Evolutionary conservation across 768 basidiomycete species (phyloP).

Genomic region (Mycena crocata): DNA sequence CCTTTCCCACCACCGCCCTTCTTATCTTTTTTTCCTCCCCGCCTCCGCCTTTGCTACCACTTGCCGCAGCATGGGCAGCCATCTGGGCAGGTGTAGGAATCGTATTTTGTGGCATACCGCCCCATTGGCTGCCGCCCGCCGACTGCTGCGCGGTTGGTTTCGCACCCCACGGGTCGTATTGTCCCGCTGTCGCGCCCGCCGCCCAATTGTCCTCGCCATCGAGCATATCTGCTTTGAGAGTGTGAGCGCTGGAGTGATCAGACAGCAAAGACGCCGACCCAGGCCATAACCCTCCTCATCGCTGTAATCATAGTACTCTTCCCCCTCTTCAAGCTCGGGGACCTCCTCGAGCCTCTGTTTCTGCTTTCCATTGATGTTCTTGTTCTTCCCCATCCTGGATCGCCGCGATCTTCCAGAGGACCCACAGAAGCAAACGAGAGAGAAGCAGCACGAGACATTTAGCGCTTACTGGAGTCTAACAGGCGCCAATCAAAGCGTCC

Average conservation of each 20-base stretch:
- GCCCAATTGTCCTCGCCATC: slow-evolving; percentile 21
- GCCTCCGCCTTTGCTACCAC: slow-evolving; percentile 6
- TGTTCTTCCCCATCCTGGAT: slow-evolving; percentile 32
- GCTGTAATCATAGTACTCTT: slow-evolving; percentile 31
- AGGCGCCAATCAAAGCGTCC: not conserved
- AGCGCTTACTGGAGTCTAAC: not conserved
- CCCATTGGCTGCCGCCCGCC: slow-evolving; percentile 8
- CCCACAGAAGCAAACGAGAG: slow-evolving; percentile 4
- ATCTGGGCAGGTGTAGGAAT: slow-evolving; percentile 32
- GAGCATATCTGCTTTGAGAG: slow-evolving; percentile 26
- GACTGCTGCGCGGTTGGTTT: slow-evolving; percentile 12
- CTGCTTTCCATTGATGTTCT: slow-evolving; percentile 34
- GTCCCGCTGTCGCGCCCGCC: slow-evolving; percentile 12
- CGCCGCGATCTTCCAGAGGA: slow-evolving; percentile 19
- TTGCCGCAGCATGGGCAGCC: slow-evolving; percentile 20
- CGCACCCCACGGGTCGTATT: slow-evolving; percentile 23
- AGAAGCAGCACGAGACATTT: slow-evolving; percentile 17
- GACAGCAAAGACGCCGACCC: slow-evolving; percentile 15
- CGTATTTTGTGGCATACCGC: slow-evolving; percentile 8
- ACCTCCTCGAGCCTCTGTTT: slow-evolving; percentile 31
- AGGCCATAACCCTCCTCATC: slow-evolving; percentile 22
- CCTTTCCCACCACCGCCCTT: not conserved
- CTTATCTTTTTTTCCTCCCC: slow-evolving; percentile 14
- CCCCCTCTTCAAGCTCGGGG: slow-evolving; percentile 26
- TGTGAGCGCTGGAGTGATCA: too few relatives aligned